phyloP scores from a whole-genome alignment of 2,329 filamentous ascomycete species.

The Sporothrix dimorphospora region DNA sequence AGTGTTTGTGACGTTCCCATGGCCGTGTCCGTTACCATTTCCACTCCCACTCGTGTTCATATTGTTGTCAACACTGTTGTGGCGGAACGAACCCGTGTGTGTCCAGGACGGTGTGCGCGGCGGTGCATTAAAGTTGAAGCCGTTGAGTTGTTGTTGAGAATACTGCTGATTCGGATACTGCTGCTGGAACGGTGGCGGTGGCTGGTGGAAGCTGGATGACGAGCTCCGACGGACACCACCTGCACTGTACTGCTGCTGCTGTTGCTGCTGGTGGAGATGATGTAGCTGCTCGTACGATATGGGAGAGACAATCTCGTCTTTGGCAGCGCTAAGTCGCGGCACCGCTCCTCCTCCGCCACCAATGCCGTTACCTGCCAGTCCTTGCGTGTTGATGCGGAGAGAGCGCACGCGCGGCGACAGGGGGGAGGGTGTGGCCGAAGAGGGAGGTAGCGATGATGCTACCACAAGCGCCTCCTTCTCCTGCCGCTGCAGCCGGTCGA shows the following conservation, averaged over 20 bases:
- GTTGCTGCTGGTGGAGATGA: not conserved
- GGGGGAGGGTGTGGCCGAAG: not conserved
- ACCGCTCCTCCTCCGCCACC: no score
- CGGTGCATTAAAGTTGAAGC: conserved; percentile 3
- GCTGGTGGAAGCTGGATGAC: conserved; percentile 18
- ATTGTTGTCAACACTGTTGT: conserved; percentile 14
- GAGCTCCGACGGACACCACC: conserved; percentile 4
- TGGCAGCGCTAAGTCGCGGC: not conserved
- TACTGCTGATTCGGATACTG: not conserved
- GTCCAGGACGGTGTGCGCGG: conserved; percentile 9
- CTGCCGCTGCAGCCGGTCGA: conserved; percentile 29
- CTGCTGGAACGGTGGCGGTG: not conserved
- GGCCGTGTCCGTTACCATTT: not conserved
- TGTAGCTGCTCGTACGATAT: conserved; percentile 17
- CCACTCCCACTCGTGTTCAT: not conserved
- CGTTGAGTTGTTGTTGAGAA: not conserved
- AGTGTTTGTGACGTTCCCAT: not conserved
- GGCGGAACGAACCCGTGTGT: not conserved
- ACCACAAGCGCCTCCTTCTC: not conserved
- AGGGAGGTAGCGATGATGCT: not conserved
- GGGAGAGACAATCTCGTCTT: conserved; percentile 25
- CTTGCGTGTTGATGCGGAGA: conserved; percentile 9
- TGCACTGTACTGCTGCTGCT: not conserved
- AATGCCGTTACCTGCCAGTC: no score
- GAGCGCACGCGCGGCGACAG: conserved; percentile 1